These are phyloP conservation scores for Malassezia sympodialis DNA, from an alignment of 1,284 basidiomycete species.

Conservation along the genomic window DNA sequence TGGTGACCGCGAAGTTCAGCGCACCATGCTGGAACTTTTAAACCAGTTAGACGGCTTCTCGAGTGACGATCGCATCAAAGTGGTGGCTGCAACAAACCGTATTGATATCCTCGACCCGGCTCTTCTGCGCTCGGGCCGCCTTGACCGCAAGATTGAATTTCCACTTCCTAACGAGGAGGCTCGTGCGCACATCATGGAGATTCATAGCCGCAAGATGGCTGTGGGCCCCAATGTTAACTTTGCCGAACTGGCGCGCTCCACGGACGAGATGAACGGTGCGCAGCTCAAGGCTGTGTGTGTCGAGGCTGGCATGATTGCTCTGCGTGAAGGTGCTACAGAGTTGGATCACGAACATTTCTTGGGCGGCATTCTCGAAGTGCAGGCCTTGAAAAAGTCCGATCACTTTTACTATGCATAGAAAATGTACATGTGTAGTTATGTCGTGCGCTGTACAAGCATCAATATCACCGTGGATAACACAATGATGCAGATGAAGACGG, in stretches of 20 bases:
- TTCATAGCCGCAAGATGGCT: conserved; percentile 86
- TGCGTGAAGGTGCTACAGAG: conserved; percentile 76
- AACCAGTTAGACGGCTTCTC: conserved; percentile 77
- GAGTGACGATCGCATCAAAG: conserved; percentile 93
- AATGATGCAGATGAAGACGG: conserved; percentile 4
- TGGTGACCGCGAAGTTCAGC: conserved; percentile 95
- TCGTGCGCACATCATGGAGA: conserved; percentile 64
- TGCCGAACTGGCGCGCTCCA: conserved; percentile 64
- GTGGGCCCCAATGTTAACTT: conserved; percentile 64
- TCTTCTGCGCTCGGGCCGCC: conserved; percentile 62
- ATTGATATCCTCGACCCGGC: conserved; percentile 90
- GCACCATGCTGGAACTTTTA: conserved; percentile 95
- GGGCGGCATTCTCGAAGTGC: conserved; percentile 47
- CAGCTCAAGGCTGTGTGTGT: conserved; percentile 59
- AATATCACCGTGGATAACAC: conserved; percentile 11
- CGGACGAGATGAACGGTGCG: conserved; percentile 68
- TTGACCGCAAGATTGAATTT: conserved; percentile 73
- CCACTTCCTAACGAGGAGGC: conserved; percentile 66
- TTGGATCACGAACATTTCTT: conserved; percentile 48
- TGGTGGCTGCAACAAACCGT: conserved; percentile 95
- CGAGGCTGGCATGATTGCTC: conserved; percentile 94
- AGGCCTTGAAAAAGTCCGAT: conserved; percentile 48
- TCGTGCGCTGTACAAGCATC: conserved; percentile 12
- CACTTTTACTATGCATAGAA: conserved; percentile 36
- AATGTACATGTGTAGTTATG: not conserved